Evolutionary conservation across 768 basidiomycete species (phyloP).

Genomic region (Kwoniella dendrophila): DNA sequence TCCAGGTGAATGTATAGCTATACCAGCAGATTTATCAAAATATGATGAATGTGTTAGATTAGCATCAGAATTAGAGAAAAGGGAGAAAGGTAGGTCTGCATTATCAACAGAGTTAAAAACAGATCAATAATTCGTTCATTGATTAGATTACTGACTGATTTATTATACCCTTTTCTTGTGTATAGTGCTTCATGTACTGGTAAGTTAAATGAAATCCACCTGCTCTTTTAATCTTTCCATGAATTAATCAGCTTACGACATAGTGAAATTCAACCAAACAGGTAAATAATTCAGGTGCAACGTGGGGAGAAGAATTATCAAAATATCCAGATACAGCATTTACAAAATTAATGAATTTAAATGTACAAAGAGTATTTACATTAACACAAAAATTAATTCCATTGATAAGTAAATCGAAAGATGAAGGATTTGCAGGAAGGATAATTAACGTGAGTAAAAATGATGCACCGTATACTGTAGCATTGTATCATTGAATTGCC

Average conservation of each 20-base stretch:
- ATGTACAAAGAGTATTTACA: conserved; percentile 68
- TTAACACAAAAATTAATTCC: conserved; percentile 67
- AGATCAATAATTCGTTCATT: not conserved
- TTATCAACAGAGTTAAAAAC: too few species aligned
- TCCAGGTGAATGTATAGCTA: conserved; percentile 62
- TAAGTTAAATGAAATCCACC: conserved; percentile 5
- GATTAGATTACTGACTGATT: not conserved
- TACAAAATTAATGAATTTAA: conserved; percentile 66
- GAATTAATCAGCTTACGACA: not conserved
- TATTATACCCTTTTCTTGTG: not conserved
- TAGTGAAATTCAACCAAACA: not conserved
- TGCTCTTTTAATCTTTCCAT: not conserved
- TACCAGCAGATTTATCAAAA: conserved; percentile 64
- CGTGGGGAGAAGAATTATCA: conserved; percentile 54
- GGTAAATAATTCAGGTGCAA: conserved; percentile 67
- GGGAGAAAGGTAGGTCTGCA: conserved; percentile 61
- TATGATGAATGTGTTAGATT: conserved; percentile 63
- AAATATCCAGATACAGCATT: conserved; percentile 63
- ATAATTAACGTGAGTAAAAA: conserved; percentile 65
- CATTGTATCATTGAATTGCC: too few species aligned
- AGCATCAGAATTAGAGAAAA: conserved; percentile 60
- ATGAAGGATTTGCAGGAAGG: conserved; percentile 55
- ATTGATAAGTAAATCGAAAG: conserved; percentile 61
- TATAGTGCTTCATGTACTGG: conserved; percentile 58
- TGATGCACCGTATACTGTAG: too few species aligned